Evolutionary conservation across 768 basidiomycete species (phyloP).

Genomic region (Russula vinacea): DNA sequence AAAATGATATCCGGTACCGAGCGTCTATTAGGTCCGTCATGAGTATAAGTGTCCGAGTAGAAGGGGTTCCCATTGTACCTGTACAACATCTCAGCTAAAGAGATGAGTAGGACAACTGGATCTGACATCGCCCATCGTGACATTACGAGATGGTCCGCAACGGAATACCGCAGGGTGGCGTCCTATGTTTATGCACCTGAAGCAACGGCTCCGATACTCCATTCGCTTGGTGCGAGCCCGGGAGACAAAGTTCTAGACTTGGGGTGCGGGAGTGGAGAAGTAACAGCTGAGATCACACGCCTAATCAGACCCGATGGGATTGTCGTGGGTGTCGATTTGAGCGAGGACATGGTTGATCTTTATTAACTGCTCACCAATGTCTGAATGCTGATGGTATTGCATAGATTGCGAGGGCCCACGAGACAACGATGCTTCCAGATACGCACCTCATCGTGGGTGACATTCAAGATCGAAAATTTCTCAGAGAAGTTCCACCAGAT

Average conservation of each 20-base stretch:
- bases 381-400: not conserved
- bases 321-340: slow-evolving; percentile 68
- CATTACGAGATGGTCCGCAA: slow-evolving; percentile 51
- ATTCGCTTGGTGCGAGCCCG: slow-evolving; percentile 55
- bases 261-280: slow-evolving; percentile 81
- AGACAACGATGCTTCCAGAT: not conserved
- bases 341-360: slow-evolving; percentile 63
- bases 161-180: slow-evolving; percentile 59
- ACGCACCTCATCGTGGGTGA: slow-evolving; percentile 45
- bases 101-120: not conserved
- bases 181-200: slow-evolving; percentile 64
- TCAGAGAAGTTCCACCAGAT: slow-evolving; percentile 30
- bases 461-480: slow-evolving; percentile 39
- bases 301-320: slow-evolving; percentile 49
- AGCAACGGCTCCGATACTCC: slow-evolving; percentile 54
- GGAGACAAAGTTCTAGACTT: slow-evolving; percentile 74
- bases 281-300: slow-evolving; percentile 56
- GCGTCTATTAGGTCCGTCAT: not conserved
- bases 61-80: not conserved
- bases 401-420: slow-evolving; percentile 54
- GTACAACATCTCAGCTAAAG: no score
- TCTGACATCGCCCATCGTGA: not conserved
- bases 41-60: slow-evolving; percentile 1
- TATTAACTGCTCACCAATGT: not conserved
- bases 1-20: not conserved